Evolutionary conservation across 2,329 filamentous ascomycete genomes (phyloP).

Genomic region (Albifimbria verrucaria): DNA sequence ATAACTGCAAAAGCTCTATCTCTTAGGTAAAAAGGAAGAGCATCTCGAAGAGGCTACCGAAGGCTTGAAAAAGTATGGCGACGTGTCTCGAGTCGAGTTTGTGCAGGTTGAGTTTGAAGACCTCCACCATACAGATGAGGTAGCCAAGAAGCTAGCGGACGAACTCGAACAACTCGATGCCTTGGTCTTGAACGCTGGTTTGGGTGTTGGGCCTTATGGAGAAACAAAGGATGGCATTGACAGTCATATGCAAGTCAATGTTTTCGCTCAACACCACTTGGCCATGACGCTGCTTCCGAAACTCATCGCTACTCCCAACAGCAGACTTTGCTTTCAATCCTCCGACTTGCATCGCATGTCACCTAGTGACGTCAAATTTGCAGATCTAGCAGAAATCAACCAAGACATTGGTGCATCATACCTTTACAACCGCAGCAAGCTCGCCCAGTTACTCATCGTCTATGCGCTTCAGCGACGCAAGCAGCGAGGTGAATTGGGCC

Average conservation of each 20-base stretch:
- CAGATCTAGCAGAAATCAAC: neutral
- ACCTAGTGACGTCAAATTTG: neutral
- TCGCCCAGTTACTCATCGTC: neutral
- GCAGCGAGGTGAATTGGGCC: neutral
- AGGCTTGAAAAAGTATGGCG: neutral
- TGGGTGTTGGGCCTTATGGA: neutral
- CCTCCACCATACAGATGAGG: neutral
- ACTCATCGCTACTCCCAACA: neutral
- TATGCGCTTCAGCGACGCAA: neutral
- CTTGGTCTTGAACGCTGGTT: neutral
- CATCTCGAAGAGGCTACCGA: neutral
- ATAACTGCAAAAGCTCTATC: neutral
- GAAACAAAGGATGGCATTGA: neutral
- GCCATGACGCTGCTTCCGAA: neutral
- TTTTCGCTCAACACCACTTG: neutral
- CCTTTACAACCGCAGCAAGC: neutral
- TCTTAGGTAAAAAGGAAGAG: neutral
- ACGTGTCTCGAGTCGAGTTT: neutral
- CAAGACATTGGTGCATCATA: neutral
- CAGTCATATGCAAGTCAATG: slow-evolving; percentile 1
- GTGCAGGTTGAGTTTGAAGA: neutral
- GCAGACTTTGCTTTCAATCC: neutral
- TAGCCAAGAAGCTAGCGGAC: neutral
- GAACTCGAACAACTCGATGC: neutral
- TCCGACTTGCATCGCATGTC: neutral